Conservation (phyloP, 2,329 filamentous ascomycete genomes). For the Epichloe baconii region DNA sequence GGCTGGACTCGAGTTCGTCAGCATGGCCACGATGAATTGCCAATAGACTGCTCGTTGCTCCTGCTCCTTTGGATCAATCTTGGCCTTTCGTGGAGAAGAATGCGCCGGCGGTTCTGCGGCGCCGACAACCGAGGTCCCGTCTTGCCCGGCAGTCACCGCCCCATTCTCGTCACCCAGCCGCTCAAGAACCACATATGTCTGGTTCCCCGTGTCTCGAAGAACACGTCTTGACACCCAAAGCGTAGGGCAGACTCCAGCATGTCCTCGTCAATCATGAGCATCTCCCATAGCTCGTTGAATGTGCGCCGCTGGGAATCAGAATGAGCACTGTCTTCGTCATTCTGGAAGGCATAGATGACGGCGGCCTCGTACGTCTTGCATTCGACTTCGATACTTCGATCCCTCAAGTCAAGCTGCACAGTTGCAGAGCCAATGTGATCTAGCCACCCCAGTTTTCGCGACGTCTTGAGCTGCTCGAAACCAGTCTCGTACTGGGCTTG, state of each 20-base stretch:
- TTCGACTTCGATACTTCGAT: constrained; percentile 60
- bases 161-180: constrained; percentile 31
- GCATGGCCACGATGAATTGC: constrained; percentile 88
- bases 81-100: constrained; percentile 36
- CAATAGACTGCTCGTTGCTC: constrained; percentile 58
- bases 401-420: constrained; percentile 70
- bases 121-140: constrained; percentile 15
- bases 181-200: constrained; percentile 57
- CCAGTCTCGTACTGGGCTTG: constrained; percentile 60
- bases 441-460: constrained; percentile 80
- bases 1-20: constrained; percentile 72
- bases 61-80: constrained; percentile 50
- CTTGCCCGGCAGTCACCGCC: constrained; percentile 17
- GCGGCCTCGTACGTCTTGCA: constrained; percentile 77
- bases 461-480: constrained; percentile 69
- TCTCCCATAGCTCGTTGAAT: constrained; percentile 40
- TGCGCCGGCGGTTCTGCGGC: constrained; percentile 11
- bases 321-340: constrained; percentile 21
- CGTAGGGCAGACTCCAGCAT: constrained; percentile 52
- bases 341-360: constrained; percentile 72
- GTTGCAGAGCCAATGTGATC: constrained; percentile 68
- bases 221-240: constrained; percentile 60
- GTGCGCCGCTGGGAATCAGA: constrained; percentile 25
- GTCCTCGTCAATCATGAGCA: constrained; percentile 61
- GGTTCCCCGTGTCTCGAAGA: constrained; percentile 40